Evolutionary conservation across 2,329 filamentous ascomycete species (phyloP).

Genomic region (Zymoseptoria tritici): DNA sequence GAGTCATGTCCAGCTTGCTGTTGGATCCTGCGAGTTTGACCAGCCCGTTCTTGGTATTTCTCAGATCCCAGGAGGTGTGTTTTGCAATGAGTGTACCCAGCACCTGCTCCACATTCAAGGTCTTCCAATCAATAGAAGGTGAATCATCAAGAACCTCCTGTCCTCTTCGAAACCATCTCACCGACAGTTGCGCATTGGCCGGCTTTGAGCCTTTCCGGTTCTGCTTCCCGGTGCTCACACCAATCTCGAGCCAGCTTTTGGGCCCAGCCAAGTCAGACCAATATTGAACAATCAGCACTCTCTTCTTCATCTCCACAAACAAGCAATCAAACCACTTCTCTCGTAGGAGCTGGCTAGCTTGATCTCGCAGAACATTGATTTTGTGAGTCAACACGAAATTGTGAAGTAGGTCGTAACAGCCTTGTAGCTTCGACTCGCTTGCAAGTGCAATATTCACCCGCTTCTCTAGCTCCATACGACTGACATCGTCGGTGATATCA

Average conservation of each 20-base stretch:
- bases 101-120: conserved; percentile 66
- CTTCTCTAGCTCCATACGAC: conserved; percentile 60
- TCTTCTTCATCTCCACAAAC: conserved; percentile 69
- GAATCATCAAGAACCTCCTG: conserved; percentile 60
- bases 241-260: conserved; percentile 89
- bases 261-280: conserved; percentile 65
- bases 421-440: conserved; percentile 59
- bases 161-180: conserved; percentile 80
- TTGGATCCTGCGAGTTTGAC: conserved; percentile 30
- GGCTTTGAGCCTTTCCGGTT: conserved; percentile 24
- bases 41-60: conserved; percentile 57
- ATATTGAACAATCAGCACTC: conserved; percentile 82
- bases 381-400: conserved; percentile 86
- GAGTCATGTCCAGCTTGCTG: conserved; percentile 24
- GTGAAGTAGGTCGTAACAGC: conserved; percentile 81
- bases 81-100: conserved; percentile 66
- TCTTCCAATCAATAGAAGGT: conserved; percentile 57
- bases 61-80: conserved; percentile 66
- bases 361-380: conserved; percentile 70
- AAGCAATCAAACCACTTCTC: conserved; percentile 71
- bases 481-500: conserved; percentile 49
- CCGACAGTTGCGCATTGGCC: conserved; percentile 38
- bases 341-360: conserved; percentile 63
- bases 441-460: conserved; percentile 65
- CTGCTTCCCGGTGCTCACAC: conserved; percentile 59